Base-by-base conservation (phyloP, 352 stramenopile species). In the Phytophthora citricola region DNA sequence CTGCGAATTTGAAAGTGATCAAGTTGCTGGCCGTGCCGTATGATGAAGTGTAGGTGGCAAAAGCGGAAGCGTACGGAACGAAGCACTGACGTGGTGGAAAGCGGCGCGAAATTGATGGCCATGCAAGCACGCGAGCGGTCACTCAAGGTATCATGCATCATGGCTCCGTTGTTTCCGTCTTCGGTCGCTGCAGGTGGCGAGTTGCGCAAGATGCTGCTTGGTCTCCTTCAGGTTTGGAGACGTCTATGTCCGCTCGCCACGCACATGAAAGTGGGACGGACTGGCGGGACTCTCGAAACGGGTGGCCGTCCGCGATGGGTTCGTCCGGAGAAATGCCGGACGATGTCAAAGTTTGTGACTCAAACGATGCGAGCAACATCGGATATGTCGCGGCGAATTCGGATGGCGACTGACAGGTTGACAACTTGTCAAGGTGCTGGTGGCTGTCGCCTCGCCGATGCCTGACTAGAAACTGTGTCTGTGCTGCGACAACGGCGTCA, bases 201-300 rank as follows among this genome's bases (percentile, higher is more conserved):
- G 45, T 34, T 53, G 51, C 44, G 51, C 62, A 56, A 58, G 41
- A 45, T 38, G 54, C 52, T 58, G 61, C 51, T 56, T 52, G 56
- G 34, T 55, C 57, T 66, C 29, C 63, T 71, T 66, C 63, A 71
- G 55, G 58, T 67, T 49, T 46, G 44, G 44, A 40, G 47, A 63
- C 63, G 56, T 61, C 46, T 66, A 56, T 71, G 49, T 62, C 45
- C 48, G 36, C 29, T 10, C 20, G 43, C 45, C 27, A 63, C 63
- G 57, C 61, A 61, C 39, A 38, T 67, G 43, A 34, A 39, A 66
- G 63, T 63, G 63, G 56, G 50, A 66, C 38, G 32, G 1, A 34
- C 29, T 8, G 7, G 5, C 29, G 29, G 7, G 26, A 22, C 29
- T 44, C 49, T 27, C 41, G 38, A 51, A 34, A 62, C 39, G 20